These are phyloP conservation scores for Penicillium sp. DNA, from an alignment of 2,329 filamentous ascomycete genomes.

Conservation along the genomic window DNA sequence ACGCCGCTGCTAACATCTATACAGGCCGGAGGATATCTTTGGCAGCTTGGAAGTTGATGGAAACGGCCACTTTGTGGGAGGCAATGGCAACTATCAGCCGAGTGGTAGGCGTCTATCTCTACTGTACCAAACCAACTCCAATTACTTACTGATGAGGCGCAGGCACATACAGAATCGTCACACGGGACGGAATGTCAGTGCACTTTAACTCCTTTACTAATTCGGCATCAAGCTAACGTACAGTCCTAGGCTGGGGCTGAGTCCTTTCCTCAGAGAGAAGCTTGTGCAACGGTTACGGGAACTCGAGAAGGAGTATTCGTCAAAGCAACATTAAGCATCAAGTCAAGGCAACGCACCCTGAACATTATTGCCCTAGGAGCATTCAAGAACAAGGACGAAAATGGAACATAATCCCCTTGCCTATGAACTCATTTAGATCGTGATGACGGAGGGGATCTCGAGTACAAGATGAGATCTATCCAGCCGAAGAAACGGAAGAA, in stretches of 20 bases:
- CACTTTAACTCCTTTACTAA: not conserved
- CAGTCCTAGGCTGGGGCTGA: constrained; percentile 45
- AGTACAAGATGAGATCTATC: too few relatives aligned
- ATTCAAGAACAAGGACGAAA: too few relatives aligned
- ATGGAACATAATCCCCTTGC: too few relatives aligned
- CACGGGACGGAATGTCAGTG: constrained; percentile 58
- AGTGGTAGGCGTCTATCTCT: constrained; percentile 46
- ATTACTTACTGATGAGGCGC: not conserved
- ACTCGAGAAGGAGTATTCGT: constrained; percentile 27
- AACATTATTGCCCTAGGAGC: too few relatives aligned
- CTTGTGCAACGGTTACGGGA: constrained; percentile 48
- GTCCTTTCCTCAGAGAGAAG: constrained; percentile 50
- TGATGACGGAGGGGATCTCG: too few relatives aligned
- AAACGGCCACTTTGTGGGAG: constrained; percentile 55
- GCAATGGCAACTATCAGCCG: constrained; percentile 57
- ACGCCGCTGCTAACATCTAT: constrained; percentile 12
- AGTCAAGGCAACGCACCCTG: too few relatives aligned
- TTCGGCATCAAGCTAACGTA: constrained; percentile 19
- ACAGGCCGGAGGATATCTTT: constrained; percentile 62
- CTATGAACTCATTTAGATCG: too few relatives aligned
- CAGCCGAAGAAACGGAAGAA: too few relatives aligned
- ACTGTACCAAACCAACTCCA: not conserved
- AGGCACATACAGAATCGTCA: constrained; percentile 60
- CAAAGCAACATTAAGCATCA: too few relatives aligned
- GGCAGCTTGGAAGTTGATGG: constrained; percentile 62